These are phyloP conservation scores for Paraurostyla sp. DNA, from an alignment of 73 alveolate genomes.

Conservation along the genomic window DNA sequence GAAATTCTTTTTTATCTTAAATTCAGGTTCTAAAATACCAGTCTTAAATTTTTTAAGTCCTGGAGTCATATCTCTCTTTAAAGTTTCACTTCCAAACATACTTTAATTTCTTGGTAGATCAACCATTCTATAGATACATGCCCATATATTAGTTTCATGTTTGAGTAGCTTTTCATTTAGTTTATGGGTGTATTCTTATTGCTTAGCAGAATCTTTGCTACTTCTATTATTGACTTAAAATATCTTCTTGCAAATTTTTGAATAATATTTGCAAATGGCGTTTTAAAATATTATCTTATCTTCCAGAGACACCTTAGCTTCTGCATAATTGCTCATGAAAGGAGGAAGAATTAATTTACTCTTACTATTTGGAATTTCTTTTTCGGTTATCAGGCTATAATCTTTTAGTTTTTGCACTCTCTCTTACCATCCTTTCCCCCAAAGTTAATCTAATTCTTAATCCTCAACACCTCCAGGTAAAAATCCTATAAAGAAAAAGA, in stretches of 20 bases:
- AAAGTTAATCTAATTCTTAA: constrained; percentile 40
- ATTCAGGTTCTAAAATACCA: too few species aligned
- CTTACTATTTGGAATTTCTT: neutral
- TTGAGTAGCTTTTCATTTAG: neutral
- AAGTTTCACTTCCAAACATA: neutral
- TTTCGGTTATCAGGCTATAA: neutral
- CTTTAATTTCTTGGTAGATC: constrained; percentile 18
- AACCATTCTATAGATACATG: constrained; percentile 36
- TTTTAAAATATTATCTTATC: neutral
- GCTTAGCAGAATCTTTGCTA: neutral
- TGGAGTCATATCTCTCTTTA: neutral
- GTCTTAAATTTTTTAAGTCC: neutral
- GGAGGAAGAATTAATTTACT: neutral
- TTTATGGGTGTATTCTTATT: neutral
- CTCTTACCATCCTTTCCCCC: constrained; percentile 55
- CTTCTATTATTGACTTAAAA: neutral
- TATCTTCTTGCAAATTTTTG: neutral
- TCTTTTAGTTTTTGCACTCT: neutral
- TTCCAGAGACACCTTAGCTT: neutral
- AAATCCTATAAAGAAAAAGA: constrained; percentile 72
- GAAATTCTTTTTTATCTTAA: too few species aligned
- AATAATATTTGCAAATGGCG: constrained; percentile 25
- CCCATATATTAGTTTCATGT: constrained; percentile 47
- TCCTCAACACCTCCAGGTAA: constrained; percentile 73
- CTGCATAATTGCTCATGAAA: constrained; percentile 19